Base-by-base conservation (phyloP, 495 filamentous ascomycete species). In the Lepidopterella palustris region DNA sequence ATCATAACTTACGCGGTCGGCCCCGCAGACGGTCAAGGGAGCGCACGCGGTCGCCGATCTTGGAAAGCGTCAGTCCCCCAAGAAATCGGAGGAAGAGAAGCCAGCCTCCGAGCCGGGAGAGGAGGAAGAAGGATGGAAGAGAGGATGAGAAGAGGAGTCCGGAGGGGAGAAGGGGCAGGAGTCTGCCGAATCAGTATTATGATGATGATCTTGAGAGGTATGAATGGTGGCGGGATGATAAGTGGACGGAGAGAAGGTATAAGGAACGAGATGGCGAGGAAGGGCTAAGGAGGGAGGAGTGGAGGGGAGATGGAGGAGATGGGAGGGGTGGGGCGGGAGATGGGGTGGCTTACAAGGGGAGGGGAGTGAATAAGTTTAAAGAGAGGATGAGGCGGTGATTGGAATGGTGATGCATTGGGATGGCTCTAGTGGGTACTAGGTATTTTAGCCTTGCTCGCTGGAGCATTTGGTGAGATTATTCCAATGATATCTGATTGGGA, bases 1-100 rank as follows among this genome's bases (percentile, higher is more conserved):
- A 73, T 40, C 64, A 68, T 56, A 69, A 61, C 23, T 54, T 71
- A 10, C 59, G 71, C 32, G 71, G 71, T 9, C 58, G 71, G 8
- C 66, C 69, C 4, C 59, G 62, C 4, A 49, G 60, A 26, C 71
- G 71, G 20, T 73, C 71, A 2, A 20, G 47, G 4, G 40, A 53
- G 47, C 58, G 54, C 18, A 56, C 67, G 0, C 29, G 32, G 18
- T 67, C 67, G 20, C 56, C 23, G 23, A 18, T 60, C 4, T 18
- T 49, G 4, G 32, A 35, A 13, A 57, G 47, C 21, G 47, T 1
- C 29, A 39, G 20, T 27, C 20, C 10, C 28, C 13, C 20, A 28
- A 13, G 53, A 24, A 60, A 67, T 48, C 55, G 60, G 62, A 53
- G 72, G 40, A 59, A 68, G 62, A 55, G 70, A 27, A 31, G 55